These are phyloP conservation scores for Deakozyma indianensis DNA, from an alignment of 805 yeast species.

Conservation along the genomic window DNA sequence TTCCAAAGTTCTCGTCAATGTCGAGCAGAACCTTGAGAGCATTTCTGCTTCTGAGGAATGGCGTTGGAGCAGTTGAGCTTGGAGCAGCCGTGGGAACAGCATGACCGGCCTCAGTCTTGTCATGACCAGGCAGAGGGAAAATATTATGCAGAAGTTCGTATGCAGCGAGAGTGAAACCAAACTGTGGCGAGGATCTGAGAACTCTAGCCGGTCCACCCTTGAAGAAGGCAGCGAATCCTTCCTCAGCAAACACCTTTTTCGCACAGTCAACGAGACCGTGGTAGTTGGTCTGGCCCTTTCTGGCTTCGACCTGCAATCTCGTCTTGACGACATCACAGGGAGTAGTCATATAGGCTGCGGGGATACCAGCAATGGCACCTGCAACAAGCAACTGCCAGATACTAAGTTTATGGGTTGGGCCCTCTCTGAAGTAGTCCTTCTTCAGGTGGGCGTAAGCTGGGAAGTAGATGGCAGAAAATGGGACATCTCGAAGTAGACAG, in stretches of 20 bases:
- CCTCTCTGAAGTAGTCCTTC: constrained; percentile 65
- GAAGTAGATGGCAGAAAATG: constrained; percentile 92
- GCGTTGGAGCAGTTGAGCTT: constrained; percentile 17
- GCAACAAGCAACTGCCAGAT: constrained; percentile 74
- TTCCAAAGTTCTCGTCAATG: constrained; percentile 31
- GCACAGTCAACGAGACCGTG: constrained; percentile 69
- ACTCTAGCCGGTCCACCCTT: constrained; percentile 96
- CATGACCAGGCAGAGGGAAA: constrained; percentile 46
- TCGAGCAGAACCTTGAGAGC: constrained; percentile 29
- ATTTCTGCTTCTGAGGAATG: constrained; percentile 26
- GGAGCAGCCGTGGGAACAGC: constrained; percentile 23
- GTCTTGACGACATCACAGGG: constrained; percentile 97
- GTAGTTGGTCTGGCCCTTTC: constrained; percentile 64
- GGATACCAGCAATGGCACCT: constrained; percentile 96
- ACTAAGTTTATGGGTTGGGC: constrained; percentile 56
- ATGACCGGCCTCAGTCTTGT: constrained; percentile 29
- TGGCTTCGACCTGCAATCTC: constrained; percentile 74
- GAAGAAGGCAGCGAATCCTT: constrained; percentile 75
- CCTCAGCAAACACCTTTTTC: constrained; percentile 58
- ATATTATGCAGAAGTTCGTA: constrained; percentile 76
- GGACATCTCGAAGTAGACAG: constrained; percentile 87
- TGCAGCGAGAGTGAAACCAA: constrained; percentile 95
- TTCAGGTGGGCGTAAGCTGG: constrained; percentile 93
- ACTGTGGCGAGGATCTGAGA: constrained; percentile 90
- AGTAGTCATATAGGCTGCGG: constrained; percentile 91